Conservation (phyloP, 2,329 filamentous ascomycete species). For the Cladophialophora psammophila region DNA sequence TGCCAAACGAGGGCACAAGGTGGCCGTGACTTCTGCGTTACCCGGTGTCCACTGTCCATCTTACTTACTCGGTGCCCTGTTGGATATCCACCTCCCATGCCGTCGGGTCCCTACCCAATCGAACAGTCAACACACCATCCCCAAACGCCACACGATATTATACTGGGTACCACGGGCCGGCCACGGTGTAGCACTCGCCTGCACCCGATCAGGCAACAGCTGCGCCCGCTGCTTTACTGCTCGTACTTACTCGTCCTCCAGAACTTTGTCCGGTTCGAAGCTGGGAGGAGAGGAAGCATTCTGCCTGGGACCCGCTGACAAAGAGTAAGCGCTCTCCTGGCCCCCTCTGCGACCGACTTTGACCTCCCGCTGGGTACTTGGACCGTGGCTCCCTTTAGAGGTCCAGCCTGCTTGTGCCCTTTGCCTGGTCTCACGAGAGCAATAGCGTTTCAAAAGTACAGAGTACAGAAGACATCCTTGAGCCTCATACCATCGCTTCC, state of each 20-base stretch:
- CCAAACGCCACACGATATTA: neutral
- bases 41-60: neutral
- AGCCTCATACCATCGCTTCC: neutral
- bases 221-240: slow-evolving; percentile 18
- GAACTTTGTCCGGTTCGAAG: neutral
- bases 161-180: neutral
- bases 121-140: neutral
- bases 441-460: slow-evolving; percentile 20
- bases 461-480: slow-evolving; percentile 14
- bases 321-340: slow-evolving; percentile 27
- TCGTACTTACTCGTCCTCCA: neutral
- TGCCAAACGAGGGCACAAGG: slow-evolving; percentile 11
- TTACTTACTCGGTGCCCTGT: slow-evolving; percentile 9
- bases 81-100: slow-evolving; percentile 4
- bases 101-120: slow-evolving; percentile 8
- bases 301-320: slow-evolving; percentile 18
- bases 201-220: slow-evolving; percentile 10
- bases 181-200: neutral
- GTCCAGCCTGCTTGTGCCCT: slow-evolving; percentile 8
- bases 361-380: slow-evolving; percentile 13
- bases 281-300: slow-evolving; percentile 5
- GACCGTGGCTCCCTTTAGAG: slow-evolving; percentile 2
- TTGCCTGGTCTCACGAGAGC: slow-evolving; percentile 19
- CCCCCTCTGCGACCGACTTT: slow-evolving; percentile 9
- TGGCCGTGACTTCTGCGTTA: neutral